Base-by-base conservation (phyloP, 768 basidiomycete species). In the Hygrocybe punicea region DNA sequence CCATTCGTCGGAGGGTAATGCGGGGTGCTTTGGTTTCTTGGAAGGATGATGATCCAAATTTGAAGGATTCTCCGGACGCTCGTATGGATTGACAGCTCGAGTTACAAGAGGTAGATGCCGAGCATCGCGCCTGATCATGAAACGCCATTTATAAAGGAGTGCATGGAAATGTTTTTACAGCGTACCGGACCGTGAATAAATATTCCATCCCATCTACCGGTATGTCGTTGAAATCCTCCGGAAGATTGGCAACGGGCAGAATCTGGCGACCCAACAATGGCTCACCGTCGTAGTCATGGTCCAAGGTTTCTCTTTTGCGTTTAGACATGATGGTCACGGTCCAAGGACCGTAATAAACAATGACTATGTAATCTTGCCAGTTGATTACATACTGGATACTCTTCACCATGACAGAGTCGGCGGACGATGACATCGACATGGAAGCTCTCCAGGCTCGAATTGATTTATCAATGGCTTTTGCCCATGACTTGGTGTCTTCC, bases 401-500 rank as follows among this genome's bases (percentile, higher is more conserved):
- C 40, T 40, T 21, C 40, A 50, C 10, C 49, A 52, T 44, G 56
- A 35, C 48, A n/a, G 58, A 62, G 34, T 50, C 68, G 35, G 72
- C 80, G 56, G 80, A 84, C 61, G 82, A 85, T 56, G 78, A 80
- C 39, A 76, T 89, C 45, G 86, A 90, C 66, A 62, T 76, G 49
- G 86, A 89, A 64, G 74, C 81, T 34, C 75, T 92, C 39, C 90
- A 91, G 69, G 89, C 89, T n/a, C 87, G 87, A 71, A 84, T 91
- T 52, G 87, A 92, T 69, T 73, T 89, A 64, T 84, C 89, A 19
- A 83, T 91, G 83, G 85, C 89, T 5, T 83, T 85, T 69, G 84
- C 86, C 1, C 82, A 91, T 60, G 78, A 82, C 67, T 77, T 91
- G 63, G 83, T 89, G 44, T 78, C 86, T 19, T 87, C 90, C 54